Base-by-base conservation (phyloP, 257 asterid genomes). In the Schizonepeta tenuifolia region DNA sequence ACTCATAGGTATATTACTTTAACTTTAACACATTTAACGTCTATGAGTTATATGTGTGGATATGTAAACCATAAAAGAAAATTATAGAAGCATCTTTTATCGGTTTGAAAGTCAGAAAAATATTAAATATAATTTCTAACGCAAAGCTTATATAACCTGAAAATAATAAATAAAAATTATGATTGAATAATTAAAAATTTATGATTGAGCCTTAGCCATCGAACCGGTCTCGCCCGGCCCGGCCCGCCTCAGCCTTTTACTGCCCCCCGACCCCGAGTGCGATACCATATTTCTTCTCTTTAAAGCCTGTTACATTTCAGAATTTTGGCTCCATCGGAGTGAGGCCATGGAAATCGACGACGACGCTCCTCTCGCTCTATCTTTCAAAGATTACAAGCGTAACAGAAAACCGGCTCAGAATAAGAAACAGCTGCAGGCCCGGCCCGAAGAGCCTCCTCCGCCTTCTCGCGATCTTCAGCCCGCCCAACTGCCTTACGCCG, bases 351-450 rank as follows among this genome's bases (percentile, higher is more conserved):
- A 78, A 21, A 44, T 74, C 36, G 81, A 79, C 49, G 62, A 58
- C 9, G 78, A 78, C 35, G 69, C 65, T 58, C 75, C 86, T 2
- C 81, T 83, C 36, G 63, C 81, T 21, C 55, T 5, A 26, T 60
- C 74, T 1, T 47, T 77, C 44, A 77, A 69, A 24, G 71, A 65
- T 17, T 62, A 58, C 22, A 78, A 75, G 46, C 78, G 56, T 35
- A 65, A 33, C 76, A 73, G 62, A 26, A 69, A 67, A 20, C 6
- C 58, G 9, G 58, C 24, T 13, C 36, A 26, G 8, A 77, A n/a
- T 75, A 70, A 70, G 75, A 72, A 44, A 21, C 58, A 71, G 28
- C 20, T 20, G 18, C 71, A 18, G 1, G 59, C 71, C 33, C 63
- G 0, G 58, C 41, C 75, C 10, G 38, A 54, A 13, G 58, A 53